Evolutionary conservation across 176 grass and related monocot genomes (phyloP), one percentile per base, ranked within the genome.

Genomic region (Oryza coarctata): DNA sequence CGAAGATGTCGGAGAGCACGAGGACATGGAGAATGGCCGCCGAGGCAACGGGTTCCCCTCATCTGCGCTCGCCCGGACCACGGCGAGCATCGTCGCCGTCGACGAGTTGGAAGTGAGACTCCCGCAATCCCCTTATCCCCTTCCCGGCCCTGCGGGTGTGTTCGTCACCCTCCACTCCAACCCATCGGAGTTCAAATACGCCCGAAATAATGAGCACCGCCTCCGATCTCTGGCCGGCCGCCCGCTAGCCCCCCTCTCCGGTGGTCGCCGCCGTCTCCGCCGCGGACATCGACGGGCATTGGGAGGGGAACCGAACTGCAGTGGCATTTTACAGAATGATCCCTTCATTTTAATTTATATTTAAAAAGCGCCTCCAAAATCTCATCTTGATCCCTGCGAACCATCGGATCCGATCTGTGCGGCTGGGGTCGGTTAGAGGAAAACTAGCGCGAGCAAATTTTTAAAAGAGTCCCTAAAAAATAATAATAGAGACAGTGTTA

Each of bases 1-100:
- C 76, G 52, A 40, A 93, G 87, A 23, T 83, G 74, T 47, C 87
- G 61, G 58, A 82, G 82, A 90, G 58, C 72, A 87, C 85, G 58
- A 87, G 70, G 1, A 73, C 32, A 13, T 82, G 81, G 81, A 75
- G 38, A 63, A 85, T 82, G 20, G 49, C 69, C 30, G 47, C 31
- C 9, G 33, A 31, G 55, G 74, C 75, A 6, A 39, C 10, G 17
- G 76, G 12, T 64, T 28, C 65, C 34, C 28, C 26, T 89, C 63
- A 9, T 12, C 20, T 8, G 20, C 20, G 2, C 30, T 52, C 62
- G 55, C 76, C 77, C 35, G 28, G 29, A 43, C 38, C 31, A 43
- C 7, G 4, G 32, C 7, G 52, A 57, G 52, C 73, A 10, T 50
- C 49, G 28, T 30, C 13, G 33, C 74, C 73, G 31, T 18, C 49